Base-by-base conservation (phyloP, 1,284 basidiomycete species). In the Austroboletus rostrupii region DNA sequence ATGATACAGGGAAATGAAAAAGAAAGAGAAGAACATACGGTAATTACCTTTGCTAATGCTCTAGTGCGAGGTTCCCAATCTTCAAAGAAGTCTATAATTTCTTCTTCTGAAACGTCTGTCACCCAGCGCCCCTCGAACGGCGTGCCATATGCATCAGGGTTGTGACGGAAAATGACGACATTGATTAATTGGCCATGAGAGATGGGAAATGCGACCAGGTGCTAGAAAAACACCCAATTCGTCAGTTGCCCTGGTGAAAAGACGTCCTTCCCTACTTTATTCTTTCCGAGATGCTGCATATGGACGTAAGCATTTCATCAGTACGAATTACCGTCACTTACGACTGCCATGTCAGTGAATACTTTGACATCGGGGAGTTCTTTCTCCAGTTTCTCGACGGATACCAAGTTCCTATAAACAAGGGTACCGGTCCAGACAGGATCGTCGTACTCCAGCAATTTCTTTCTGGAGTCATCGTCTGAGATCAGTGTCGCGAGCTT, bases 171-270 rank as follows among this genome's bases (percentile, higher is more conserved):
- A 3, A 70, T 68, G 14, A 72, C 74, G 23, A 78, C 60, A 49
- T 78, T 80, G 49, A 79, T 59, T 12, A 70, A 49, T 9, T 53
- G 60, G 0, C 74, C 74, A 35, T 69, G 66, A 13, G 72, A 69
- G 39, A 79, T 66, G 0, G 75, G 72, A 58, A 73, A 79, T 5
- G 69, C 59, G 1, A 76, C 70, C 6, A 77, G 47, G 59, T 77
- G 70, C 77, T 77, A 49, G 7, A 29, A 11, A 14, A 5, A 6
- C 23, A 26, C 9, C 11, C 3, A 19, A 17, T 23, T 20, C 4
- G 17, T 57, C 32, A 53, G 45, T 42, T 13, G 12, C 6, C 17
- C 26, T 32, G 23, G 3, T 4, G 8, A 14, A 6, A 2, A 29
- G 1, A 8, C 9, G 23, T 26, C 23, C 23, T 26, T 3, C 72